Percentiles rank a stretch among this genome's conserved stretches.
These are phyloP conservation scores for Aplosporella prunicola DNA, from an alignment of 2,329 filamentous ascomycete genomes.

Conservation along the genomic window DNA sequence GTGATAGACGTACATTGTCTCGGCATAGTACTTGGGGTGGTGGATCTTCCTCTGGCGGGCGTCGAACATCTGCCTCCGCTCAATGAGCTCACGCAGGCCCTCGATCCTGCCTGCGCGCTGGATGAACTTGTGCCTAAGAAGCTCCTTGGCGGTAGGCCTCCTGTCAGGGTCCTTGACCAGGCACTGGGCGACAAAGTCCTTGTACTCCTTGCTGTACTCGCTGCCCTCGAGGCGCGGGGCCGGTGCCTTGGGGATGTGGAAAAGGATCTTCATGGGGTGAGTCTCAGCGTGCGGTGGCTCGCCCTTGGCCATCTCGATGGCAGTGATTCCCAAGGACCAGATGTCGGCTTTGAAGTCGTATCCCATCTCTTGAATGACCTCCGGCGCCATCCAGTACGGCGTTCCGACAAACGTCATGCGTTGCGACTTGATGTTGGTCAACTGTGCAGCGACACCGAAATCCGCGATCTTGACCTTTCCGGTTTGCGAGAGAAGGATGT, in stretches of 20 bases:
- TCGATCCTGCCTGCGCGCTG: slow-evolving; percentile 80
- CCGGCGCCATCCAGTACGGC: slow-evolving; percentile 98
- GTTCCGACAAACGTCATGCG: slow-evolving; percentile 96
- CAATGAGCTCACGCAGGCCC: slow-evolving; percentile 75
- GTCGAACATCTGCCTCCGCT: slow-evolving; percentile 73
- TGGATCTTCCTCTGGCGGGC: slow-evolving; percentile 55
- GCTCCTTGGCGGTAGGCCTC: slow-evolving; percentile 73
- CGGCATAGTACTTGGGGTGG: slow-evolving; percentile 82
- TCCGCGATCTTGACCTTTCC: slow-evolving; percentile 94
- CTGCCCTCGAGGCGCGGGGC: slow-evolving; percentile 74
- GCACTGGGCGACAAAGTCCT: slow-evolving; percentile 85
- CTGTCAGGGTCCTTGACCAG: slow-evolving; percentile 85
- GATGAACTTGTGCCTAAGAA: slow-evolving; percentile 83
- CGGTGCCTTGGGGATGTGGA: slow-evolving; percentile 86
- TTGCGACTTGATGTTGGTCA: slow-evolving; percentile 96
- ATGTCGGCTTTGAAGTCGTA: slow-evolving; percentile 98
- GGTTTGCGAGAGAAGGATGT: slow-evolving; percentile 80
- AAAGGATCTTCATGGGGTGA: slow-evolving; percentile 96
- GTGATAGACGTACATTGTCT: slow-evolving; percentile 57
- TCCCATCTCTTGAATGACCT: slow-evolving; percentile 95
- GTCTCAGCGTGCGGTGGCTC: slow-evolving; percentile 92
- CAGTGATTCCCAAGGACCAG: slow-evolving; percentile 93
- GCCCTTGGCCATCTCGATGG: slow-evolving; percentile 81
- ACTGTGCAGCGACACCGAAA: slow-evolving; percentile 91
- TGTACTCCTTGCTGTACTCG: slow-evolving; percentile 79